Base-by-base conservation (phyloP, 805 yeast species). In the Lipomyces mesembrius region DNA sequence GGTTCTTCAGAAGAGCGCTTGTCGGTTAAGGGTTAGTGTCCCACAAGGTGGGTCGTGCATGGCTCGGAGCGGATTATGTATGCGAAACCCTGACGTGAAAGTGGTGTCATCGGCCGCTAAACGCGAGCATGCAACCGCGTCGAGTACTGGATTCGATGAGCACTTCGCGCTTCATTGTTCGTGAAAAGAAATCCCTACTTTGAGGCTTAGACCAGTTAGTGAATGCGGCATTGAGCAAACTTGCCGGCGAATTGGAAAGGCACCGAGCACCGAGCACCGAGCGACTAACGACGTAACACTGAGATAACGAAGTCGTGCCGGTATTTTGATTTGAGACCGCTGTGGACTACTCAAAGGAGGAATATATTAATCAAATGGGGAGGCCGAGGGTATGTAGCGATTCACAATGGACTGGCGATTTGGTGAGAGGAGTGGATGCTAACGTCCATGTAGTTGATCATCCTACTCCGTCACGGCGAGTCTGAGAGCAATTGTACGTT, bases 381-480 rank as follows among this genome's bases (percentile, higher is more conserved):
- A 46, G 69, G 25, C 69, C 69, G 22, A 62, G 69, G 52, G 69
- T 62, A 55, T 11, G 63, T 54, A 27, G 37, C 43, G 3, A 20
- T 52, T 20, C 56, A 49, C 17, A 22, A 8, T 27, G 12, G 29
- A n/a, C 25, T 34, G 39, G 46, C 17, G 25, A 7, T 32, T 60
- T 55, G 1, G 39, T 27, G 22, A 17, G 59, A 25, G 56, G 51
- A 53, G 35, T 55, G 34, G 29, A 12, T 46, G 51, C 51, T n/a
- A 25, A n/a, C 27, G 11, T 22, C 27, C 3, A 14, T 11, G 29
- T 22, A 86, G 86, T 82, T 92, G 39, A 91, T 93, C 34, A 80
- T 93, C 61, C 81, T 93, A 34, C 87, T 93, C 12, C 87, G 98
- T 71, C 98, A 93, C 76, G 98, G 98, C 32, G 97, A 93, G 75